phyloP scores from a whole-genome alignment of 345 rosid species.

The Corchorus capsularis region DNA sequence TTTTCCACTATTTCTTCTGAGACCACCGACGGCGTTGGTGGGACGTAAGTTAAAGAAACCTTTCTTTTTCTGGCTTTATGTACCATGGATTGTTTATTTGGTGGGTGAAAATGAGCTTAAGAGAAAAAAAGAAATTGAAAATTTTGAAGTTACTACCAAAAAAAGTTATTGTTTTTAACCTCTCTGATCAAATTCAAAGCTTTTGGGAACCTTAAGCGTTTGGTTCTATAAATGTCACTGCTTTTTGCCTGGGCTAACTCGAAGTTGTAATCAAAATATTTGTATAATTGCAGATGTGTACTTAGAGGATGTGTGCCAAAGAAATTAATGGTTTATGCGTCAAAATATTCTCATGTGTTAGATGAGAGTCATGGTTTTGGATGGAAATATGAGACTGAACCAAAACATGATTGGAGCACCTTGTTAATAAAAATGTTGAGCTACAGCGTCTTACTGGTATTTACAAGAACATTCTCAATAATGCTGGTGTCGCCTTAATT shows the following conservation, averaged over 20 bases:
- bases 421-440: constrained; percentile 95
- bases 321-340: constrained; percentile 84
- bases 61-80: neutral
- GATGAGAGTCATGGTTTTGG: constrained; percentile 95
- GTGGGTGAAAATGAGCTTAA: neutral
- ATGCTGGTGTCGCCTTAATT: constrained; percentile 69
- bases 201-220: neutral
- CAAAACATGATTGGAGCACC: constrained; percentile 88
- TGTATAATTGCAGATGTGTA: constrained; percentile 57
- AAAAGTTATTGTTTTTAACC: neutral
- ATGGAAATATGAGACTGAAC: constrained; percentile 78
- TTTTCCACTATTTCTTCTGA: constrained; percentile 90
- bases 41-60: constrained; percentile 60
- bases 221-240: neutral
- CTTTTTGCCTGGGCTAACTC: neutral
- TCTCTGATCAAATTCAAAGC: neutral
- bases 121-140: neutral
- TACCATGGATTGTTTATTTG: neutral
- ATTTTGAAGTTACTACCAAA: neutral
- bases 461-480: constrained; percentile 71
- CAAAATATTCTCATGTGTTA: constrained; percentile 85
- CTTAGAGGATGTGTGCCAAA: constrained; percentile 99
- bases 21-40: constrained; percentile 89
- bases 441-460: constrained; percentile 85
- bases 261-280: neutral